Evolutionary conservation across 306 rosid species (phyloP).

Genomic region (Ormosia semicastrata): DNA sequence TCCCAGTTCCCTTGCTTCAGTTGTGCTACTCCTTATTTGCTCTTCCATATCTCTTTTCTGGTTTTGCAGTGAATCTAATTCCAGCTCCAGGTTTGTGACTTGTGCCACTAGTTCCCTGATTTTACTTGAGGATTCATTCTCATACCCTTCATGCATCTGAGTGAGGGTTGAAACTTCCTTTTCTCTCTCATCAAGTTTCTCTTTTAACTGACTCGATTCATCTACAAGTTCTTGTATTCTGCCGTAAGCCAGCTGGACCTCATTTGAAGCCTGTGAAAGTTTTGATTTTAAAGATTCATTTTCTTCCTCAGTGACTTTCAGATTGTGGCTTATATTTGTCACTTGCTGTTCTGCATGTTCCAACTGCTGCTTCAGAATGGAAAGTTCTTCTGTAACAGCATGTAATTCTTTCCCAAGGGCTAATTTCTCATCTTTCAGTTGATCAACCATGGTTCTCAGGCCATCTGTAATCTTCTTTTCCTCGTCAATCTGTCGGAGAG

Average conservation of each 20-base stretch:
- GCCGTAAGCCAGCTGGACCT: constrained; percentile 52
- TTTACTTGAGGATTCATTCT: constrained; percentile 43
- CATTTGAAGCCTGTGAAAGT: constrained; percentile 49
- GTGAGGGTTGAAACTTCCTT: constrained; percentile 54
- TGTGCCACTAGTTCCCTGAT: constrained; percentile 46
- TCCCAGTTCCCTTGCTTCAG: constrained; percentile 49
- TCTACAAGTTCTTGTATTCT: constrained; percentile 47
- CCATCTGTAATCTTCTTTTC: constrained; percentile 50
- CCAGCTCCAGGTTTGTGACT: constrained; percentile 43
- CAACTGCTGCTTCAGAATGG: constrained; percentile 51
- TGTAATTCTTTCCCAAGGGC: constrained; percentile 55
- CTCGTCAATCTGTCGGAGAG: constrained; percentile 53
- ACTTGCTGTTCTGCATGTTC: constrained; percentile 54
- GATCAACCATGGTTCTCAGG: constrained; percentile 45
- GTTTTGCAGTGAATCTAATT: constrained; percentile 47
- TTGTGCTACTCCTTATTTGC: constrained; percentile 42
- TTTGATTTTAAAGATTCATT: constrained; percentile 54
- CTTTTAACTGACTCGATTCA: constrained; percentile 52
- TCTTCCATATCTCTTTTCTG: constrained; percentile 48
- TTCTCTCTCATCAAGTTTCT: constrained; percentile 49
- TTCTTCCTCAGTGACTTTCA: constrained; percentile 60
- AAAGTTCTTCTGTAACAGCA: constrained; percentile 43
- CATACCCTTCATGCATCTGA: constrained; percentile 49
- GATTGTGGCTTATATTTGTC: constrained; percentile 40
- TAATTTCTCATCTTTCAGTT: constrained; percentile 57